Base-by-base conservation (phyloP, 164 flowering plant species). In the Platanus orientalis region DNA sequence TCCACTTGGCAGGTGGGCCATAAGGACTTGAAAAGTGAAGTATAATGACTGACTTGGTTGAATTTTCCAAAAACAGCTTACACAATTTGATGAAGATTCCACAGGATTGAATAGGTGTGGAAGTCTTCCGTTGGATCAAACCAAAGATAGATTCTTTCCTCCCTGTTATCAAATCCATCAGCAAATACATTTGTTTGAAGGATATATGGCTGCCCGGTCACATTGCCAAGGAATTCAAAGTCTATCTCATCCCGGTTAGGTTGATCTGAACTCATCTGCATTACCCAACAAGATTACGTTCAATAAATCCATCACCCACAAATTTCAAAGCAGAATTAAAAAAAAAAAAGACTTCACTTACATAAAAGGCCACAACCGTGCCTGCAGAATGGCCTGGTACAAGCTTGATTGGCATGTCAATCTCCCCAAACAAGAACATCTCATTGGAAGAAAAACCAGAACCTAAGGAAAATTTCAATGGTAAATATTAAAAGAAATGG, bases 51-150 rank as follows among this genome's bases (percentile, higher is more conserved):
- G 17, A 45, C 25, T 36, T 23, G 20, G 14, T 12, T 3, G 48
- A 16, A 23, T 58, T 21, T 11, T 58, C 20, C 32, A 30, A 36
- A 17, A n/a, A 19, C 9, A 32, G 45, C 96, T 85, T 83, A 92
- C 96, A 92, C 87, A 72, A 90, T 84, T 65, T 88, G 96, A 62
- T 89, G 78, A 75, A 86, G 69, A 74, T 85, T 92, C 98, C 98
- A 92, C 19, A 86, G 60, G 19, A 92, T 62, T 20, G 98, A 81
- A 63, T 92, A 92, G 7, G 90, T 89, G 58, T 92, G 98, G 77
- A 82, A 92, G 39, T 88, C 87, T 64, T 71, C 25, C 1, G 98
- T 81, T 53, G 98, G 98, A 77, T 92, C 98, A 77, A 92, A 92
- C 98, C 98, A 90, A 16, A 90, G 72, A 66, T 77, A 58, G 27